Evolutionary conservation across 495 filamentous ascomycete species (phyloP).

Genomic region (Talaromyces stipitatus): DNA sequence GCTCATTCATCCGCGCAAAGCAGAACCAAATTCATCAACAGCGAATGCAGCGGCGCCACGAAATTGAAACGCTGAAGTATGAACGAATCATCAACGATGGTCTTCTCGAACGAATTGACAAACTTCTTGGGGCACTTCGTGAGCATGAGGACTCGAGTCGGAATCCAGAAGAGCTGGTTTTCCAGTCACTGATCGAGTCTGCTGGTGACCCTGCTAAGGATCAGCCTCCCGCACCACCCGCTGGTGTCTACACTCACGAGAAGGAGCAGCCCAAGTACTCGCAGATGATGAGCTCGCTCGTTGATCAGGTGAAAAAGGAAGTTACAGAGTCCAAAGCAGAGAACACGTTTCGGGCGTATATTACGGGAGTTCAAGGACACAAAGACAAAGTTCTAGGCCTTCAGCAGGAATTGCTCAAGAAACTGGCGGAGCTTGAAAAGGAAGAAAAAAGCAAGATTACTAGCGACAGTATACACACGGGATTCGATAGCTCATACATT

Average conservation of each 20-base stretch:
- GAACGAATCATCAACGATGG: constrained; percentile 91
- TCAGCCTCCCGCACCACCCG: constrained; percentile 61
- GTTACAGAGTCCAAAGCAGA: constrained; percentile 61
- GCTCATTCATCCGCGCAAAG: constrained; percentile 96
- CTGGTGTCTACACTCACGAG: constrained; percentile 68
- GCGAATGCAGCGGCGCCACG: constrained; percentile 69
- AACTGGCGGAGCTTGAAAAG: constrained; percentile 75
- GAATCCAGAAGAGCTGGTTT: constrained; percentile 74
- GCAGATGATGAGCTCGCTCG: constrained; percentile 86
- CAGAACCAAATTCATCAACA: constrained; percentile 94
- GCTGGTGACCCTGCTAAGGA: constrained; percentile 65
- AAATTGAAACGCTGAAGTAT: constrained; percentile 88
- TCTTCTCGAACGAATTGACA: constrained; percentile 72
- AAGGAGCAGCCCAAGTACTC: constrained; percentile 77
- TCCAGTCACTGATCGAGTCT: constrained; percentile 77
- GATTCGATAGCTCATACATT: constrained; percentile 78
- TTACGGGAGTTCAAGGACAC: constrained; percentile 68
- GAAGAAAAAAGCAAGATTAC: constrained; percentile 89
- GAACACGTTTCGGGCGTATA: constrained; percentile 61
- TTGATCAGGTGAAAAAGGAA: constrained; percentile 91
- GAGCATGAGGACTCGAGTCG: constrained; percentile 60
- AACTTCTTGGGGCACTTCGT: constrained; percentile 63
- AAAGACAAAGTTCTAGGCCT: constrained; percentile 66
- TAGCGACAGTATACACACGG: constrained; percentile 84
- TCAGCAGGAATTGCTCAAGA: constrained; percentile 62